Percentiles rank a stretch among this genome's conserved stretches.
These are phyloP conservation scores for Dioscorea dumetorum DNA, from an alignment of 106 monocot genomes.

Conservation along the genomic window DNA sequence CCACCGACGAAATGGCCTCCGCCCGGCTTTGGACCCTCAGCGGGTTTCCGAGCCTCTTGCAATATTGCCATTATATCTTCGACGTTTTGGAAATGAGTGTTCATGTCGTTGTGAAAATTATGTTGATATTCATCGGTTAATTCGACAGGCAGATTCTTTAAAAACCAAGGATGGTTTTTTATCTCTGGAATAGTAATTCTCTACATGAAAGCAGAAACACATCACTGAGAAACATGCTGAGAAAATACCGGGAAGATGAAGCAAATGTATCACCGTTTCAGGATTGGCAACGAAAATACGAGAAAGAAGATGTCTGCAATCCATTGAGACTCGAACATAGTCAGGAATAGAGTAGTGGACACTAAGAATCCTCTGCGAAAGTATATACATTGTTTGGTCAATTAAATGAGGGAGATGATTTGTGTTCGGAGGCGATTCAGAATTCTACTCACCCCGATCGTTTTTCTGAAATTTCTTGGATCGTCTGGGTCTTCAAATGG, in stretches of 20 bases:
- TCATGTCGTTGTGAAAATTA: constrained; percentile 9
- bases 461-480: not conserved
- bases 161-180: constrained; percentile 15
- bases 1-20: constrained; percentile 17
- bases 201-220: not conserved
- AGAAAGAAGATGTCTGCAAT: constrained; percentile 54
- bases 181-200: constrained; percentile 18
- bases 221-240: not conserved
- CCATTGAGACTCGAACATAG: constrained; percentile 52
- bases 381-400: not conserved
- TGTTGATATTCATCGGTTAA: constrained; percentile 30
- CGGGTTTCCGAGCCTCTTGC: constrained; percentile 60
- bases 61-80: constrained; percentile 57
- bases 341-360: constrained; percentile 70
- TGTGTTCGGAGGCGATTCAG: no score
- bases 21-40: constrained; percentile 10
- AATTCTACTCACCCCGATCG: not conserved
- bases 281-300: constrained; percentile 48
- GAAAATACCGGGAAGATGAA: not conserved
- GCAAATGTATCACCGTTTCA: not conserved
- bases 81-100: constrained; percentile 41
- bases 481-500: not conserved
- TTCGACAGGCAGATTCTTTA: constrained; percentile 18
- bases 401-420: not conserved
- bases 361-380: constrained; percentile 8